Percentiles rank a stretch among this genome's conserved stretches.
phyloP scores from a whole-genome alignment of 2,329 filamentous ascomycete genomes.

The Laburnicola sp. region DNA sequence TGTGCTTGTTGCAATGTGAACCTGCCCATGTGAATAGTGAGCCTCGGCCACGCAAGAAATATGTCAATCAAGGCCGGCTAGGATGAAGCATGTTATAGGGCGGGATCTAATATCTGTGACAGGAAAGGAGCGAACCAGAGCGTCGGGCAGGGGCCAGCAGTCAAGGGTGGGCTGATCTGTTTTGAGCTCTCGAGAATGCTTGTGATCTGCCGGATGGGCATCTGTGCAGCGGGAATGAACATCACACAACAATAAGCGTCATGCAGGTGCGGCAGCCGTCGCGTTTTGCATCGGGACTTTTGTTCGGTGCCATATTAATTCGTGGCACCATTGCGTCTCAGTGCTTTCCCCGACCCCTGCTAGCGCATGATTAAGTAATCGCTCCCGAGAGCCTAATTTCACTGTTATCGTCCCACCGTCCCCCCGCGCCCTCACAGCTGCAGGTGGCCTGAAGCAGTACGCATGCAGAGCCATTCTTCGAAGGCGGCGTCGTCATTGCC shows the following conservation, averaged over 20 bases:
- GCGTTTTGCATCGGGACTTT: not conserved
- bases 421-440: too few relatives aligned
- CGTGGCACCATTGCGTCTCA: too few relatives aligned
- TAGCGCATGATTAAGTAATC: too few relatives aligned
- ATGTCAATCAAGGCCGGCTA: not conserved
- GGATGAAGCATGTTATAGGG: slow-evolving; percentile 1
- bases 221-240: not conserved
- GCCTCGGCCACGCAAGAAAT: not conserved
- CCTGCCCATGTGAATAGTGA: not conserved
- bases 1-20: not conserved
- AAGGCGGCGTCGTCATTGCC: too few relatives aligned
- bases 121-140: not conserved
- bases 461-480: too few relatives aligned
- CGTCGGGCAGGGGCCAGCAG: not conserved
- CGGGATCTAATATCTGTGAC: slow-evolving; percentile 2
- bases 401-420: too few relatives aligned
- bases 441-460: too few relatives aligned
- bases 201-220: not conserved
- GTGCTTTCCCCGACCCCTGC: too few relatives aligned
- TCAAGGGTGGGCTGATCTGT: not conserved
- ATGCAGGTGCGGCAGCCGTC: not conserved
- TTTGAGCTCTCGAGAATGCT: not conserved
- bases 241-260: not conserved
- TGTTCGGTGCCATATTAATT: too few relatives aligned
- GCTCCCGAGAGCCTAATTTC: too few relatives aligned